Conservation (phyloP, 73 alveolate species). For the Paramecium bursaria region DNA sequence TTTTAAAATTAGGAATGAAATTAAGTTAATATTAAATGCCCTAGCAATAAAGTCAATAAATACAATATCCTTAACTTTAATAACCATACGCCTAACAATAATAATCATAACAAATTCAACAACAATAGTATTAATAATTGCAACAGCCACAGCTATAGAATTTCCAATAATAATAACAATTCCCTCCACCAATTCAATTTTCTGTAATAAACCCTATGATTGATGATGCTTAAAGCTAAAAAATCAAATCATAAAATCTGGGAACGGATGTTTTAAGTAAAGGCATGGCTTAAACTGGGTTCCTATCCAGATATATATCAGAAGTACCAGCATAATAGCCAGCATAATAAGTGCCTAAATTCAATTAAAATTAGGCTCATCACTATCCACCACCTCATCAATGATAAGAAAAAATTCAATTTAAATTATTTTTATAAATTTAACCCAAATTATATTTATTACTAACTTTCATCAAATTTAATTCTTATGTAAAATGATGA, state of each 20-base stretch:
- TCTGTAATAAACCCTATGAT: too few species aligned
- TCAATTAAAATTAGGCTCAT: too few species aligned
- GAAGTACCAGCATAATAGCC: too few species aligned
- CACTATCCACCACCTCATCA: too few species aligned
- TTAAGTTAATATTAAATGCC: constrained; percentile 10
- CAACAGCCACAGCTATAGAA: background rate
- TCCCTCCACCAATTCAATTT: too few species aligned
- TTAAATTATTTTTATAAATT: too few species aligned
- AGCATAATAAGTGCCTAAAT: too few species aligned
- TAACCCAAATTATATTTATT: too few species aligned
- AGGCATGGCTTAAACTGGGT: background rate
- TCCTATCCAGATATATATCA: too few species aligned
- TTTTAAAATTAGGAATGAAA: constrained; percentile 6
- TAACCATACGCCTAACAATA: background rate
- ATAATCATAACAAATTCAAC: background rate
- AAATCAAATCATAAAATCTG: background rate
- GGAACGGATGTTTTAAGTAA: background rate
- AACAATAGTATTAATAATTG: background rate
- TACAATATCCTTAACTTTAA: background rate
- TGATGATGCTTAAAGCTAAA: background rate
- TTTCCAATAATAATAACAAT: background rate
- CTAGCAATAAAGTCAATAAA: background rate
- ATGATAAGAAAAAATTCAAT: too few species aligned
- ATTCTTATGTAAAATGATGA: too few species aligned
- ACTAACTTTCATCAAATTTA: too few species aligned